phyloP scores from a whole-genome alignment of 331 rosid species.

The Malus hybrid region DNA sequence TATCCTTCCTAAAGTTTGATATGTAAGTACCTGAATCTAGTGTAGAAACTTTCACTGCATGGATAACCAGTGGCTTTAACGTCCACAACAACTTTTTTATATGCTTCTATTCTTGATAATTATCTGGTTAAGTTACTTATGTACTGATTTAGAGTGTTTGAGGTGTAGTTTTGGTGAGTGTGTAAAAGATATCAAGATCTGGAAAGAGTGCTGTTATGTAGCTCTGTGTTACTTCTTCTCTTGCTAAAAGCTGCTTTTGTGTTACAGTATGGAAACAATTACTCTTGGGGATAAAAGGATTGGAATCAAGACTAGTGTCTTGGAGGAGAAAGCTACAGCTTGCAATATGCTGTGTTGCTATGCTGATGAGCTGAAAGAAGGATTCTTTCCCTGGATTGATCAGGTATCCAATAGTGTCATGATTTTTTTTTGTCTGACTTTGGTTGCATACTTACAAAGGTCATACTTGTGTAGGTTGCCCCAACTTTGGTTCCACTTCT shows the following conservation, averaged over 20 bases:
- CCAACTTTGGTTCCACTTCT: slow-evolving; percentile 70
- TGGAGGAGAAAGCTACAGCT: slow-evolving; percentile 78
- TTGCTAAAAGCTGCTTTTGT: background rate
- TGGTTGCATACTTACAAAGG: too few species aligned
- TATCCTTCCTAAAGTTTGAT: background rate
- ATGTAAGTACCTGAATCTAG: background rate
- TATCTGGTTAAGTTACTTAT: background rate
- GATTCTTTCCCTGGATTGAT: slow-evolving; percentile 72
- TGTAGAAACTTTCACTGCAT: background rate
- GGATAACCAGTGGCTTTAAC: background rate
- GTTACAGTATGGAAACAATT: slow-evolving; percentile 54
- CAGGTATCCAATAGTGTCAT: slow-evolving; percentile 7
- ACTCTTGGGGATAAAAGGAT: slow-evolving; percentile 76
- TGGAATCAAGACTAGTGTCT: slow-evolving; percentile 67
- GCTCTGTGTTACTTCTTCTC: background rate
- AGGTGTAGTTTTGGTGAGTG: background rate
- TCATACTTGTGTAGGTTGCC: slow-evolving; percentile 49
- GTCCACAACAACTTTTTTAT: background rate
- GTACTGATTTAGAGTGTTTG: background rate
- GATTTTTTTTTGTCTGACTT: too few species aligned
- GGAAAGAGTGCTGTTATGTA: background rate
- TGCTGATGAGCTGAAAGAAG: slow-evolving; percentile 77
- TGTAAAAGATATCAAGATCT: background rate
- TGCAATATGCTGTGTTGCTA: slow-evolving; percentile 77
- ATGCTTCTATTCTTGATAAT: background rate